Evolutionary conservation across 1,284 basidiomycete genomes (phyloP).

Genomic region (Takashimella tepidaria): DNA sequence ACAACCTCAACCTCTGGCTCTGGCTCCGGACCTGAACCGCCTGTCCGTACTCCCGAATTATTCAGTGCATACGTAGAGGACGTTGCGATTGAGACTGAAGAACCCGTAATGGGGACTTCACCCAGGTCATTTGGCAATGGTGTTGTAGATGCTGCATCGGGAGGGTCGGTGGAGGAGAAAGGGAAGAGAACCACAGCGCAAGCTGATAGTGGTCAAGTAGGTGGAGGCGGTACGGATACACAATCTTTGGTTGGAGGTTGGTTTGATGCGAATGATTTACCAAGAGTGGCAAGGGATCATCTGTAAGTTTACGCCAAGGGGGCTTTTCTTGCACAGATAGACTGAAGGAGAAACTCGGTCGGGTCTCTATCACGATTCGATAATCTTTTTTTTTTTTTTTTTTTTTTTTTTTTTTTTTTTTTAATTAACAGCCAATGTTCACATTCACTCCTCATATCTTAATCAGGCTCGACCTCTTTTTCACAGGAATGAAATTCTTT

Average conservation of each 20-base stretch:
- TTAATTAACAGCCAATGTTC: too few species aligned
- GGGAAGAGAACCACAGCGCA: conserved; percentile 1
- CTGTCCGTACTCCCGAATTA: background rate
- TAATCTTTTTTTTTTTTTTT: too few species aligned
- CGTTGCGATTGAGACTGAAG: background rate
- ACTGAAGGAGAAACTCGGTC: too few species aligned
- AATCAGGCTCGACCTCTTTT: conserved; percentile 34
- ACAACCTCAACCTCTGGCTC: background rate
- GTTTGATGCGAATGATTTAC: conserved; percentile 39
- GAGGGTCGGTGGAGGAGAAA: background rate
- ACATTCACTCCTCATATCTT: too few species aligned
- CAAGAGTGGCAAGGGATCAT: conserved; percentile 36
- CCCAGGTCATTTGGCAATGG: background rate
- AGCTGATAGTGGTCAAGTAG: conserved; percentile 4
- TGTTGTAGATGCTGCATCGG: background rate
- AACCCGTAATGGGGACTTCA: background rate
- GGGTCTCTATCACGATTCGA: background rate
- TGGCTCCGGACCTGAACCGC: background rate
- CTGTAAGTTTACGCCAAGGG: conserved; percentile 33
- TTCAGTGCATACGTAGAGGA: conserved; percentile 11
- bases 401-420: too few species aligned
- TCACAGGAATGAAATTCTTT: conserved; percentile 28
- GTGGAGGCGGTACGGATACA: background rate
- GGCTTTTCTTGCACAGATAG: too few species aligned
- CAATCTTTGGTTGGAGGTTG: conserved; percentile 32